phyloP scores from a whole-genome alignment of 2,329 filamentous ascomycete species.

The Hymenoscyphus infarciens region DNA sequence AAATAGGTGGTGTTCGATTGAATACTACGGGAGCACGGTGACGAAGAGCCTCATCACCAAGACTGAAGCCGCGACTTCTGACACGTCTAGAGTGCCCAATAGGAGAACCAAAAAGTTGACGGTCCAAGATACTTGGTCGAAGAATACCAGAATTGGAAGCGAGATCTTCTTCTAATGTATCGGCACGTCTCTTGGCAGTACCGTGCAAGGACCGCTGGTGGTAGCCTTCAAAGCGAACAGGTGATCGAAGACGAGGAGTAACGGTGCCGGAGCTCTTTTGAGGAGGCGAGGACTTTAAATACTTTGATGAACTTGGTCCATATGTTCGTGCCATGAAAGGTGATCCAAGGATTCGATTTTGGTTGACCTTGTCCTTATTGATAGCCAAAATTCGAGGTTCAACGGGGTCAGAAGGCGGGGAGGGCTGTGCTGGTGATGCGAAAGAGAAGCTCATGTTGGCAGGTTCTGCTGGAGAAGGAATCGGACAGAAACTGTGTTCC shows the following conservation, averaged over 20 bases:
- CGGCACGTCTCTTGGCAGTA: constrained; percentile 34
- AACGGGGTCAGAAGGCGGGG: constrained; percentile 15
- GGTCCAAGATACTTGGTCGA: constrained; percentile 32
- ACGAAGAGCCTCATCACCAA: constrained; percentile 32
- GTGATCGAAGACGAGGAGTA: constrained; percentile 29
- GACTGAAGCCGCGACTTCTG: constrained; percentile 34
- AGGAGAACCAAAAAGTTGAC: constrained; percentile 32
- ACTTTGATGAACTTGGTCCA: constrained; percentile 52
- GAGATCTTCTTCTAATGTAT: constrained; percentile 30
- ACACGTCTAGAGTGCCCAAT: constrained; percentile 30
- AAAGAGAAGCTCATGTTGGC: constrained; percentile 3
- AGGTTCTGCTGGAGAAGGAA: neutral
- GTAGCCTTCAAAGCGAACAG: constrained; percentile 26
- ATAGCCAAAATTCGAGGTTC: constrained; percentile 14
- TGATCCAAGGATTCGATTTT: constrained; percentile 26
- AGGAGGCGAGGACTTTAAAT: constrained; percentile 18
- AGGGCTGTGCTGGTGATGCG: constrained; percentile 9
- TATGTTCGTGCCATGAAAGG: constrained; percentile 55
- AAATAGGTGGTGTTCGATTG: constrained; percentile 15
- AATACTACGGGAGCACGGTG: constrained; percentile 24
- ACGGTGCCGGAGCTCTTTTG: constrained; percentile 17
- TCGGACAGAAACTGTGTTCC: neutral
- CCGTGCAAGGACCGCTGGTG: constrained; percentile 27
- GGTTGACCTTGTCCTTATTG: constrained; percentile 9
- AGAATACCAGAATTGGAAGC: constrained; percentile 27